Percentiles rank a stretch among this genome's conserved stretches.
These are phyloP conservation scores for Dioscorea alata DNA, from an alignment of 106 monocot species.

Conservation along the genomic window DNA sequence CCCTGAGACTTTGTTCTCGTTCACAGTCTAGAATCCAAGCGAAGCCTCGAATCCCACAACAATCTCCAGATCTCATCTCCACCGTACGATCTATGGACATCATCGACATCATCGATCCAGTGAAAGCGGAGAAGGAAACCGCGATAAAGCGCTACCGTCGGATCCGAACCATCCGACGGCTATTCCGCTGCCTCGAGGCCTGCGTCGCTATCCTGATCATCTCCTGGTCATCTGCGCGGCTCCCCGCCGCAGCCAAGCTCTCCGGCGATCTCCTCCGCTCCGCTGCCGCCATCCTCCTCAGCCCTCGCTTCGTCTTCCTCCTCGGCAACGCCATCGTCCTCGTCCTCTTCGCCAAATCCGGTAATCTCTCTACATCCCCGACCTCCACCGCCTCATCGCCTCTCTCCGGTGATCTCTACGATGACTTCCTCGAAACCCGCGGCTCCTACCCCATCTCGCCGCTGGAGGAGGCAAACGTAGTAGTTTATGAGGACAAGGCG, in stretches of 20 bases:
- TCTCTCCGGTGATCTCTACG: conserved; percentile 2
- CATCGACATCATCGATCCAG: conserved; percentile 1
- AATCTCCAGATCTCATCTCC: not conserved
- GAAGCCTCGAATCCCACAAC: not conserved
- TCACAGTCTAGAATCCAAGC: not conserved
- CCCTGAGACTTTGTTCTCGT: not conserved
- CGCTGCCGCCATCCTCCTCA: conserved; percentile 21
- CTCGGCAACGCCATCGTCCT: conserved; percentile 64
- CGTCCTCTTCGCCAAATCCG: conserved; percentile 39
- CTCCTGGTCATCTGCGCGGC: conserved; percentile 22
- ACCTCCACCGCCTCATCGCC: not conserved
- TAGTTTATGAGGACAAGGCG: conserved; percentile 58
- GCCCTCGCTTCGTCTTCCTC: conserved; percentile 52
- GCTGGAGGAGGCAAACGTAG: conserved; percentile 12
- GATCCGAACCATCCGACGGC: conserved; percentile 7
- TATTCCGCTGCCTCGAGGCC: conserved; percentile 25
- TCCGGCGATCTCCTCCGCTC: conserved; percentile 30
- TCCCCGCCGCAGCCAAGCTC: conserved; percentile 22
- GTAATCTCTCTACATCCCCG: not conserved
- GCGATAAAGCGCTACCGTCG: conserved; percentile 23
- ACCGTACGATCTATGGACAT: not conserved
- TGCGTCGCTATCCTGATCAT: conserved; percentile 20
- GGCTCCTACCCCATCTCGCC: not conserved
- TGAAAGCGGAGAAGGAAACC: conserved; percentile 23
- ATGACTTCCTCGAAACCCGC: conserved; percentile 11